Conservation (phyloP, 805 yeast species). For the Barnettozyma siamensis region DNA sequence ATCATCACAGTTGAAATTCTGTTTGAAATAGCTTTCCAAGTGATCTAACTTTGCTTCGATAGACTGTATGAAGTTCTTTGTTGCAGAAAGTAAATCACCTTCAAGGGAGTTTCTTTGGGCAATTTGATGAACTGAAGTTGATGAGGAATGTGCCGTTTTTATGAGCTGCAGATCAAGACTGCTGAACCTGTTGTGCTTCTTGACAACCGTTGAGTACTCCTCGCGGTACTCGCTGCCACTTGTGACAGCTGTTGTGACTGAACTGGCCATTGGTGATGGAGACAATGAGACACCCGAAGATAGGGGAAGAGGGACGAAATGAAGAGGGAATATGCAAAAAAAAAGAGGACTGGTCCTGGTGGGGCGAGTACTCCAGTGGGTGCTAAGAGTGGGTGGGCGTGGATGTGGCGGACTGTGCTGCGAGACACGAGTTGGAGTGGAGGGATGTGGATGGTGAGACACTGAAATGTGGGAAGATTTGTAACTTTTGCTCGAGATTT, state of each 20-base stretch:
- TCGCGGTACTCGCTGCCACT: neutral
- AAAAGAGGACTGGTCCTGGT: too few relatives aligned
- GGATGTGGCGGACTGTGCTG: too few relatives aligned
- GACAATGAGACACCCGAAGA: too few relatives aligned
- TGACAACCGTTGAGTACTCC: neutral
- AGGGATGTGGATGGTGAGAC: too few relatives aligned
- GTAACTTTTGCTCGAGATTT: too few relatives aligned
- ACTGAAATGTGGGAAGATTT: too few relatives aligned
- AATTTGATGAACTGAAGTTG: constrained; percentile 20
- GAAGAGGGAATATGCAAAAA: too few relatives aligned
- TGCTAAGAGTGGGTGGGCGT: too few relatives aligned
- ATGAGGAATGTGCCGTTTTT: constrained; percentile 21
- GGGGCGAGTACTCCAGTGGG: too few relatives aligned
- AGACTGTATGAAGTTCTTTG: constrained; percentile 21
- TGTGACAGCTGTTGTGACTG: neutral
- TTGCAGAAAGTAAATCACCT: constrained; percentile 17
- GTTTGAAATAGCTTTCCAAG: constrained; percentile 19
- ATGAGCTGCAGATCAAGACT: constrained; percentile 21
- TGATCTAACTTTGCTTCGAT: constrained; percentile 23
- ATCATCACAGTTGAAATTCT: neutral
- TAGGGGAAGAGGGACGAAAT: too few relatives aligned
- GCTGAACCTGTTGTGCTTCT: constrained; percentile 12
- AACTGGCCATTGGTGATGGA: neutral
- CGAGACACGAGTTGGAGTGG: too few relatives aligned
- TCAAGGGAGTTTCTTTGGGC: constrained; percentile 22